These are phyloP conservation scores for Nitzschia sp. DNA, from an alignment of 108 stramenopile genomes.

Conservation along the genomic window DNA sequence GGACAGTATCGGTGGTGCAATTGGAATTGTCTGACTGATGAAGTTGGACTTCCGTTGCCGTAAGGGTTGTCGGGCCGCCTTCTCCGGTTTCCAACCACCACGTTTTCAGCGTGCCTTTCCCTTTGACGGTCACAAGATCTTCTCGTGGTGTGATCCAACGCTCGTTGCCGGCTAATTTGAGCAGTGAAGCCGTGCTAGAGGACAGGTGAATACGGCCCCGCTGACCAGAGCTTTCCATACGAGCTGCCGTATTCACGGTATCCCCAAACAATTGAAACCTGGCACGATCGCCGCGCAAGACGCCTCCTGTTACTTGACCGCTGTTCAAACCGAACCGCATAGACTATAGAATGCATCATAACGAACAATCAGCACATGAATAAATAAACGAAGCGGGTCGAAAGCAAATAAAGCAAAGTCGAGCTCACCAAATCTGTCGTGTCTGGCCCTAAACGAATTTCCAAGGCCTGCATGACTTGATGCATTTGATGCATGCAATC, in stretches of 20 bases:
- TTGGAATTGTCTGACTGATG: background rate
- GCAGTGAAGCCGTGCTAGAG: slow-evolving; percentile 41
- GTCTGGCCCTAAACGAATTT: slow-evolving; percentile 18
- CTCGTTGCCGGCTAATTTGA: slow-evolving; percentile 36
- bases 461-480: slow-evolving; percentile 10
- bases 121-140: slow-evolving; percentile 47
- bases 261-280: slow-evolving; percentile 12
- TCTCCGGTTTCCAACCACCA: slow-evolving; percentile 38
- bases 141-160: slow-evolving; percentile 43
- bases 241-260: slow-evolving; percentile 46
- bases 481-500: slow-evolving; percentile 23
- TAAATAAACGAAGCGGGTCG: background rate
- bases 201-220: slow-evolving; percentile 46
- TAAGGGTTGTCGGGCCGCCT: no score
- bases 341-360: background rate
- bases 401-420: no score
- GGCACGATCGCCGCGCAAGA: slow-evolving; percentile 17
- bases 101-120: slow-evolving; percentile 58
- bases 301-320: slow-evolving; percentile 27
- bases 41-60: no score
- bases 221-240: slow-evolving; percentile 55
- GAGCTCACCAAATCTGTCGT: slow-evolving; percentile 14
- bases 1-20: background rate
- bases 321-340: background rate
- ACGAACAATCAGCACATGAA: background rate